A percentile compares a stretch with the other conserved stretches of the same genome.
Evolutionary conservation across 2,329 filamentous ascomycete genomes (phyloP).

Genomic region (Plectosphaerella plurivora): DNA sequence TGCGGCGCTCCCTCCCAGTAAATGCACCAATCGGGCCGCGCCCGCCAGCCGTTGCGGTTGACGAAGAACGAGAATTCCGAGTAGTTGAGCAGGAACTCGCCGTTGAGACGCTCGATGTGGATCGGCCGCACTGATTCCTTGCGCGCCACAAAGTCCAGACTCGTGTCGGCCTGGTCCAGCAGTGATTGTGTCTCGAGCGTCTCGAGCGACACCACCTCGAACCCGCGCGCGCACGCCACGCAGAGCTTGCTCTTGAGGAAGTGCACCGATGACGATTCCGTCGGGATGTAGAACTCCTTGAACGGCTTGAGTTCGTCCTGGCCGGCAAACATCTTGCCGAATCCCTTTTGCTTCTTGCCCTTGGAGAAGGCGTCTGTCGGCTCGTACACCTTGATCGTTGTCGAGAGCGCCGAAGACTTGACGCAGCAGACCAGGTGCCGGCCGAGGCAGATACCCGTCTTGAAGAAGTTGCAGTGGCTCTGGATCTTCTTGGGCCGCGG

Average conservation of each 20-base stretch:
- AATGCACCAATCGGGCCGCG: slow-evolving; percentile 92
- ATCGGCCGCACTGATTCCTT: slow-evolving; percentile 93
- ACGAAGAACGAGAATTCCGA: slow-evolving; percentile 99
- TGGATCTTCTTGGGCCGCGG: slow-evolving; percentile 95
- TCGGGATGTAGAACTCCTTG: slow-evolving; percentile 98
- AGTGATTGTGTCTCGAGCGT: slow-evolving; percentile 97
- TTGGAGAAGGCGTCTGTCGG: slow-evolving; percentile 92
- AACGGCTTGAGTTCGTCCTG: slow-evolving; percentile 95
- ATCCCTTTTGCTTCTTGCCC: slow-evolving; percentile 91
- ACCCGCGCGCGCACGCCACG: slow-evolving; percentile 90
- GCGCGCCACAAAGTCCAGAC: slow-evolving; percentile 90
- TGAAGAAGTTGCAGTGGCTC: slow-evolving; percentile 98
- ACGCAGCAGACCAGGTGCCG: slow-evolving; percentile 94
- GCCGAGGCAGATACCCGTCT: slow-evolving; percentile 89
- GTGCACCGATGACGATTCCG: slow-evolving; percentile 96
- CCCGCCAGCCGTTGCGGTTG: slow-evolving; percentile 96
- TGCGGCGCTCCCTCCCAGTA: slow-evolving; percentile 94
- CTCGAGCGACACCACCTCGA: slow-evolving; percentile 94
- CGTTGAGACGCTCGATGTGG: slow-evolving; percentile 93
- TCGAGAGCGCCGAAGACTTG: slow-evolving; percentile 88
- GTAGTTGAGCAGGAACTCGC: slow-evolving; percentile 97
- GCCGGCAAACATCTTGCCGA: slow-evolving; percentile 93
- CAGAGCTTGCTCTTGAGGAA: slow-evolving; percentile 96
- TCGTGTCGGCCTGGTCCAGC: slow-evolving; percentile 95
- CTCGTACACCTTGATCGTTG: slow-evolving; percentile 98